A percentile compares a stretch with the other conserved stretches of the same genome.
phyloP scores from a whole-genome alignment of 441 rosid species.

The Erodium chrysanthum region DNA sequence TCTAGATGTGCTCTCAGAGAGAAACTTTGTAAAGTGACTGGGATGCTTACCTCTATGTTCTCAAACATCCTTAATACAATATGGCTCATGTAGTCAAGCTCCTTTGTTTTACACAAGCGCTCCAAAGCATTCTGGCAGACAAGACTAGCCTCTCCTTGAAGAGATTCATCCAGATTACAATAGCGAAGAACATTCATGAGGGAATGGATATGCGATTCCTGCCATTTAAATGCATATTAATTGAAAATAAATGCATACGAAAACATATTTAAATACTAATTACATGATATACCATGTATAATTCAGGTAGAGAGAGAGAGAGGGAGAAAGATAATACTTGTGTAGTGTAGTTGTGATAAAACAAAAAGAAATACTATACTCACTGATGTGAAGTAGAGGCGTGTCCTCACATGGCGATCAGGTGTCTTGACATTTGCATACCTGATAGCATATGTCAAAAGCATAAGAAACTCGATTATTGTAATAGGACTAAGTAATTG shows the following conservation, averaged over 20 bases:
- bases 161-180: conserved; percentile 96
- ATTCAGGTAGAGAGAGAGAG: background rate
- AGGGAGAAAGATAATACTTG: background rate
- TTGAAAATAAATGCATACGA: background rate
- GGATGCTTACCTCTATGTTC: conserved; percentile 56
- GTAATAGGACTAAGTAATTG: conserved; percentile 9
- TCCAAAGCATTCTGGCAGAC: conserved; percentile 70
- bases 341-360: background rate
- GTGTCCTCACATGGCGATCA: conserved; percentile 95
- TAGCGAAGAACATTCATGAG: conserved; percentile 96
- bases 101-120: conserved; percentile 78
- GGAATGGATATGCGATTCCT: conserved; percentile 88
- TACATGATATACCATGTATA: background rate
- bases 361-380: conserved; percentile 24
- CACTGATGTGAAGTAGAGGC: conserved; percentile 98
- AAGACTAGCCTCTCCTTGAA: conserved; percentile 91
- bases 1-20: background rate
- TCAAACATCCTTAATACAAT: conserved; percentile 94
- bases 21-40: background rate
- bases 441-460: conserved; percentile 31
- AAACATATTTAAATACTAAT: background rate
- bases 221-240: conserved; percentile 29
- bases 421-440: conserved; percentile 98
- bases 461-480: conserved; percentile 14
- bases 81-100: conserved; percentile 99